Base-by-base conservation (phyloP, 306 rosid genomes). In the Sphenostylis stenocarpa region DNA sequence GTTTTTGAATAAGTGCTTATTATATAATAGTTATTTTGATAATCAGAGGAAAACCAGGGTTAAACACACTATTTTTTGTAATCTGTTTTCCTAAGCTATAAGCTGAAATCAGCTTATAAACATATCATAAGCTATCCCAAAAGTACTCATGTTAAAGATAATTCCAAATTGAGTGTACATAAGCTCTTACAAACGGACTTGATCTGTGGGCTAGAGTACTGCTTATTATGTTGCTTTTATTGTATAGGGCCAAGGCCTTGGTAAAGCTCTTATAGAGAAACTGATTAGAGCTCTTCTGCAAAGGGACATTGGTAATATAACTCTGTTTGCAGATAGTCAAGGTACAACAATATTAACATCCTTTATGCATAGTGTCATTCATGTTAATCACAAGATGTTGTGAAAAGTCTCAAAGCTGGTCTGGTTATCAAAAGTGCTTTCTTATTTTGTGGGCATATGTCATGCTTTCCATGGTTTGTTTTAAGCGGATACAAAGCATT, bases 231-330 rank as follows among this genome's bases (percentile, higher is more conserved):
- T 69, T 62, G 47, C 74, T 81, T 49, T 77, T 82, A 38, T 73
- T 71, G 62, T 84, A 66, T 78, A 90, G 97, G 99, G 98, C 57
- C 99, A 91, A 86, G 98, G 99, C 76, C 97, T 95, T 45, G 97
- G 99, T 36, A 95, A 88, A 85, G 86, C 98, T 67, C 98, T 95
- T 44, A 88, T 95, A 57, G 98, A 95, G 86, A 92, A 89, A 86
- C 79, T 92, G 60, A 92, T 95, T 80, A 85, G 95, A 77, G 76
- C 97, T 39, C 97, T 95, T 77, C 81, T 95, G 78, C 97, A 89
- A 80, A 90, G 87, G 86, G 99, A 91, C 86, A 95, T 95, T 24
- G 97, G 99, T 70, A 95, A 92, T 73, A 92, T 95, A 56, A 84
- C 97, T 66, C 91, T 95, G 15, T 95, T 95, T 77, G 99, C 99